Conservation (phyloP, 345 rosid genomes). For the Camelina sativa region DNA sequence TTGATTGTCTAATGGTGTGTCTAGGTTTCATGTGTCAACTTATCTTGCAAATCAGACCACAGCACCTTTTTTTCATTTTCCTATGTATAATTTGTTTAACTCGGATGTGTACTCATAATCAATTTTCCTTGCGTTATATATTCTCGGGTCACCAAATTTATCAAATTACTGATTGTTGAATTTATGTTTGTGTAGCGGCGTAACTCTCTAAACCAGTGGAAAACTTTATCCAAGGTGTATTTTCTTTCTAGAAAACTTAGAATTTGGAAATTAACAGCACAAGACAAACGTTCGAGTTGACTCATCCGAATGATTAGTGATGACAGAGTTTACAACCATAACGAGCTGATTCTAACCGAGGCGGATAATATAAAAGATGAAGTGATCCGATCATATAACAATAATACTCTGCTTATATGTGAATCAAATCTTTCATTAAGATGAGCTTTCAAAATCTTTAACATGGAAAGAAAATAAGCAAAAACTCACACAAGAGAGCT, state of each 20-base stretch:
- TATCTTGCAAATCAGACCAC: neutral
- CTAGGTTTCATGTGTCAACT: neutral
- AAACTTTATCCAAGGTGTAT: too few relatives aligned
- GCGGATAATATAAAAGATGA: neutral
- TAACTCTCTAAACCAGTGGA: too few relatives aligned
- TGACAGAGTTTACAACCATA: neutral
- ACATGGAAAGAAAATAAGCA: neutral
- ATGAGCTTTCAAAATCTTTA: neutral
- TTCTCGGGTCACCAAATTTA: neutral
- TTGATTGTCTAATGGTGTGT: neutral
- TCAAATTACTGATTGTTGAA: too few relatives aligned
- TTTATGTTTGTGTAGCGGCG: too few relatives aligned
- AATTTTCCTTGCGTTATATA: neutral
- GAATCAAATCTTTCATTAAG: slow-evolving; percentile 22
- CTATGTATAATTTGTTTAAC: too few relatives aligned
- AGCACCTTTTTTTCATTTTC: neutral
- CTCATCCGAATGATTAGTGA: neutral
- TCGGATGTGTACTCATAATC: neutral
- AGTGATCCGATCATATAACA: neutral
- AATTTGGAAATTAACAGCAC: neutral
- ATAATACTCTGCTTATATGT: neutral
- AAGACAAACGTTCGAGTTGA: neutral
- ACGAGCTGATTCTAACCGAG: neutral
- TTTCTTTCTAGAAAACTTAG: too few relatives aligned
- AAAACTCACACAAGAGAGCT: slow-evolving; percentile 21